Evolutionary conservation across 2,329 filamentous ascomycete species (phyloP).

Genomic region (Aspergillus niger): DNA sequence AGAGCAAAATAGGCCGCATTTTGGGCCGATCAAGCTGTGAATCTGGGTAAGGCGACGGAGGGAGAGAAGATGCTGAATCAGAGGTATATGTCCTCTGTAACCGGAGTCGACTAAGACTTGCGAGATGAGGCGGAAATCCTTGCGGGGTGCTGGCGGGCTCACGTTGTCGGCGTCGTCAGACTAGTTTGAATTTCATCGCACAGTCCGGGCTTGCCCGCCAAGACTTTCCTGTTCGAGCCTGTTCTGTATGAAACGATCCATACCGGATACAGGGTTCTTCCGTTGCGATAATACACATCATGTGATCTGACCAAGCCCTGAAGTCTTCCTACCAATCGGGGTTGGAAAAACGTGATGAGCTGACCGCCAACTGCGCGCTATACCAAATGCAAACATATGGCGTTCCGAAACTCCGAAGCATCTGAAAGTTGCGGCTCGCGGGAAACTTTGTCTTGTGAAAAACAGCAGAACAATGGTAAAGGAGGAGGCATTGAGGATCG

Average conservation of each 20-base stretch:
- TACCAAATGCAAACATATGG: too few relatives aligned
- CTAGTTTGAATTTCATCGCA: constrained; percentile 46
- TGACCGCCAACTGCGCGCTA: neutral
- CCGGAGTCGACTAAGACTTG: constrained; percentile 23
- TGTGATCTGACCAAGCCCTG: constrained; percentile 31
- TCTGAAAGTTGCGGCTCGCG: constrained; percentile 1
- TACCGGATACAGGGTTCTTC: constrained; percentile 28
- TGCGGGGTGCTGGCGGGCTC: constrained; percentile 28
- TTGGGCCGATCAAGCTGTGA: constrained; percentile 46
- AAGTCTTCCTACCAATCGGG: neutral
- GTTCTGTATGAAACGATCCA: constrained; percentile 23
- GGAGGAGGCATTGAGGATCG: neutral
- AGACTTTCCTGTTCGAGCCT: constrained; percentile 29
- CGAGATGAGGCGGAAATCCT: constrained; percentile 29
- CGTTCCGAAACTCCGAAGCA: neutral
- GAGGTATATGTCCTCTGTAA: constrained; percentile 24
- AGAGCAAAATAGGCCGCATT: constrained; percentile 96
- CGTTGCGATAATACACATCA: constrained; percentile 21
- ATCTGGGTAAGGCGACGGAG: constrained; percentile 21
- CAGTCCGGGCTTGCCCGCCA: constrained; percentile 40
- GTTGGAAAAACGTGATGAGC: neutral
- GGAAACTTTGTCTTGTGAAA: constrained; percentile 6
- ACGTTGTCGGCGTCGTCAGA: constrained; percentile 32
- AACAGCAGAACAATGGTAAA: neutral
- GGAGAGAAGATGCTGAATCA: constrained; percentile 15